Percentiles rank a stretch among this genome's conserved stretches.
Conservation (phyloP, 2,329 filamentous ascomycete genomes). For the Colletotrichum orbiculare region DNA sequence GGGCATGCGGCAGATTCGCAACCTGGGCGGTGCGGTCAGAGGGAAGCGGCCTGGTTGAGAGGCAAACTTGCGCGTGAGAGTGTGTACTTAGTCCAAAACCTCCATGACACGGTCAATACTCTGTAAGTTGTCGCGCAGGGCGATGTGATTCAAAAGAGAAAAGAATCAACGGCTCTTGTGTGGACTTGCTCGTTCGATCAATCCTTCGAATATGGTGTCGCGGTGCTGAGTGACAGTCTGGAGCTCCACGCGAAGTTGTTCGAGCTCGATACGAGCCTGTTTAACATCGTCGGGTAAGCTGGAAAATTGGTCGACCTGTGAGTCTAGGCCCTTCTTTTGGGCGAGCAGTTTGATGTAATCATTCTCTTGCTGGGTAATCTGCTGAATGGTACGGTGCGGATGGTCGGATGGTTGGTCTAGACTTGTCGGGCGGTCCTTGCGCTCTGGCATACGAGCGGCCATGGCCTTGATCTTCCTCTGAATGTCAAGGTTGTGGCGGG, state of each 20-base stretch:
- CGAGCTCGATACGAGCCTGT: slow-evolving; percentile 76
- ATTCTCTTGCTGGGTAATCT: slow-evolving; percentile 68
- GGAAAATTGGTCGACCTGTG: slow-evolving; percentile 73
- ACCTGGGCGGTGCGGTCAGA: slow-evolving; percentile 77
- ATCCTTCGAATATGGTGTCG: slow-evolving; percentile 79
- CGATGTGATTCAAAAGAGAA: neutral
- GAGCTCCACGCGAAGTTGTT: slow-evolving; percentile 73
- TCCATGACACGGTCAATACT: no score
- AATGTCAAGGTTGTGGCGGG: slow-evolving; percentile 79
- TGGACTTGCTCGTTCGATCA: slow-evolving; percentile 73
- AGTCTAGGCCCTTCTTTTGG: slow-evolving; percentile 69
- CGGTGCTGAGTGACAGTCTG: slow-evolving; percentile 69
- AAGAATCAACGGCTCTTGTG: slow-evolving; percentile 51
- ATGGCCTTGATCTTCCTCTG: slow-evolving; percentile 77
- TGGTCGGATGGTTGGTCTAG: slow-evolving; percentile 47
- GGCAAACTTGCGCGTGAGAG: slow-evolving; percentile 38
- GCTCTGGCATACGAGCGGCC: slow-evolving; percentile 74
- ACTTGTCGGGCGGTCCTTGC: slow-evolving; percentile 64
- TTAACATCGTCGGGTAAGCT: slow-evolving; percentile 78
- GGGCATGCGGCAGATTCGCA: slow-evolving; percentile 72
- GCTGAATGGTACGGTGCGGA: slow-evolving; percentile 64
- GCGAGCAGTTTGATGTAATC: slow-evolving; percentile 67
- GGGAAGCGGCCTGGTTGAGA: slow-evolving; percentile 59
- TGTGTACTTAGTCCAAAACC: no score
- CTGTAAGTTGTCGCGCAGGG: no score